These are phyloP conservation scores for Neurospora pannonica DNA, from an alignment of 495 filamentous ascomycete species.

Conservation along the genomic window DNA sequence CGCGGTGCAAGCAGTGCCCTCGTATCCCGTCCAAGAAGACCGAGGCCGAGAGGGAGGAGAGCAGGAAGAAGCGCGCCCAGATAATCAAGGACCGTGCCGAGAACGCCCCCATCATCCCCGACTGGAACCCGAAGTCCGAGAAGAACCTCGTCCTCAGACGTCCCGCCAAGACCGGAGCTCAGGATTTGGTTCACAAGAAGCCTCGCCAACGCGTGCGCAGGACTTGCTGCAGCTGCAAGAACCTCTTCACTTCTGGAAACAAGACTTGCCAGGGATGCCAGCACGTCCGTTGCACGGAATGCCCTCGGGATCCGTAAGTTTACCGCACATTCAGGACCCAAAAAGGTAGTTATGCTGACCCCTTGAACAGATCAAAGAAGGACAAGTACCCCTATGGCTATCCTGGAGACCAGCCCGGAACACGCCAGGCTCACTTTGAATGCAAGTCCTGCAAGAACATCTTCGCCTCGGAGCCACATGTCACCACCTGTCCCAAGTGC, in stretches of 20 bases:
- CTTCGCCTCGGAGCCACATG: constrained; percentile 37
- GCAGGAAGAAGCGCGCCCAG: constrained; percentile 33
- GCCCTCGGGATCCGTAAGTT: constrained; percentile 73
- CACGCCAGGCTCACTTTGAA: constrained; percentile 41
- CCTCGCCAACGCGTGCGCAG: constrained; percentile 63
- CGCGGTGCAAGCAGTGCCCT: constrained; percentile 73
- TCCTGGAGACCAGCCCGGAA: constrained; percentile 54
- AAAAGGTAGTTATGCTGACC: constrained; percentile 14
- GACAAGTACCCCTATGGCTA: constrained; percentile 71
- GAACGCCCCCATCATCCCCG: constrained; percentile 35
- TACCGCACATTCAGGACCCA: constrained; percentile 1
- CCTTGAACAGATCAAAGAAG: constrained; percentile 47
- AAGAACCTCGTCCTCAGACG: constrained; percentile 44
- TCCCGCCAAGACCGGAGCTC: constrained; percentile 55
- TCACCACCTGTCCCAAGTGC: constrained; percentile 51
- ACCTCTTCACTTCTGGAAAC: constrained; percentile 41
- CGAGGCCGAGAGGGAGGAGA: constrained; percentile 40
- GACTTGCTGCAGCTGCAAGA: constrained; percentile 65
- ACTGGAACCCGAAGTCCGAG: constrained; percentile 29
- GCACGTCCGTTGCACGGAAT: constrained; percentile 73
- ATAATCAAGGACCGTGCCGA: constrained; percentile 40
- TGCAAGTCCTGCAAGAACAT: constrained; percentile 56
- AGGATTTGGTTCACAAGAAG: constrained; percentile 59
- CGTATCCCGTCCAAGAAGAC: constrained; percentile 53
- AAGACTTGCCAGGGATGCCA: constrained; percentile 56